Conservation (phyloP, 805 yeast genomes). For the Blastobotrys mokoenaii region DNA sequence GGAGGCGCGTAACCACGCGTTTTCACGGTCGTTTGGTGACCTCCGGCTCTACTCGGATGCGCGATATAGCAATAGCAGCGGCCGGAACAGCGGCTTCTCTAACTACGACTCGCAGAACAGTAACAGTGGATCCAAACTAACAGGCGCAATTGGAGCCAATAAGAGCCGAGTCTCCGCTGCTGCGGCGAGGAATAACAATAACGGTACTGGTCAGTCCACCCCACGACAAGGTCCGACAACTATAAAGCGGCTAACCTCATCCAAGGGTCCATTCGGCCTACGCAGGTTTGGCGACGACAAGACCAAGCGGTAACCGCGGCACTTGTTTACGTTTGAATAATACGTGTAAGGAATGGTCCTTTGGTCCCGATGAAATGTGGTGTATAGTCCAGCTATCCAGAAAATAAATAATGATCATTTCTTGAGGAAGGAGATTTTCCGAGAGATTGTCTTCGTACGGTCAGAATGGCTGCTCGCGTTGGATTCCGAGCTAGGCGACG, state of each 20-base stretch:
- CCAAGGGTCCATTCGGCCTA: constrained; percentile 3
- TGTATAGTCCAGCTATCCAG: not conserved
- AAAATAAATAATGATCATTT: not conserved
- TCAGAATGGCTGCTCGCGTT: not conserved
- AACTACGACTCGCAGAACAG: too few species aligned
- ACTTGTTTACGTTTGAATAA: too few species aligned
- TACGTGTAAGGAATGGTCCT: not conserved
- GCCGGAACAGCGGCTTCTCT: too few species aligned
- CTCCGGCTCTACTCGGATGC: not conserved
- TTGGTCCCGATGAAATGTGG: not conserved
- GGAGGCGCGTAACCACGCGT: constrained; percentile 12
- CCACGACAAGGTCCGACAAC: too few species aligned
- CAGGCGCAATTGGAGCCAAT: too few species aligned
- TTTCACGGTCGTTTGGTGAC: constrained; percentile 1
- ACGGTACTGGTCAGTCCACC: not conserved
- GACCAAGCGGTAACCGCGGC: not conserved
- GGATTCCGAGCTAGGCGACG: not conserved
- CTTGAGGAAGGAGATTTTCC: too few species aligned
- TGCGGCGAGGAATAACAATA: not conserved
- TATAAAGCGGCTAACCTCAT: too few species aligned
- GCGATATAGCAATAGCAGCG: not conserved
- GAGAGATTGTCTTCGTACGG: not conserved
- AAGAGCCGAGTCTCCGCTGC: not conserved
- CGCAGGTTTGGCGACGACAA: constrained; percentile 6
- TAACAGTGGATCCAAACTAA: too few species aligned